These are phyloP conservation scores for Kuraishia cidri DNA, from an alignment of 805 yeast genomes.

Conservation along the genomic window DNA sequence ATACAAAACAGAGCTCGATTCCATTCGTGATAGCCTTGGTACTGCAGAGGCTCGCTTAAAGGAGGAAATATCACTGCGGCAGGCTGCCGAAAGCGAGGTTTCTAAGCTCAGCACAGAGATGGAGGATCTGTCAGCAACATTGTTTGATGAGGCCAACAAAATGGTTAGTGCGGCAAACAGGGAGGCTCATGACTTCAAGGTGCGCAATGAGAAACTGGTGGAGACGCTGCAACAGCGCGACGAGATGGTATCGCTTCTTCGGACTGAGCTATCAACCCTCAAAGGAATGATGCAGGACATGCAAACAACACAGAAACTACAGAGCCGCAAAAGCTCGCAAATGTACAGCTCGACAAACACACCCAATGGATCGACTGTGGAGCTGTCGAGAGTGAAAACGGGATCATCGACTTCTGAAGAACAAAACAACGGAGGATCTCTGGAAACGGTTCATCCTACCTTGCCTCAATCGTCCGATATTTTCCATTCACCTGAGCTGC, in stretches of 20 bases:
- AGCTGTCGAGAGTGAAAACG: neutral
- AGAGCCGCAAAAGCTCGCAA: slow-evolving; percentile 1
- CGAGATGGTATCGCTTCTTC: slow-evolving; percentile 50
- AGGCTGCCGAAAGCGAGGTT: slow-evolving; percentile 49
- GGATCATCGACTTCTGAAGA: neutral
- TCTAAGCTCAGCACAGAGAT: slow-evolving; percentile 60
- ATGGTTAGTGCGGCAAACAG: slow-evolving; percentile 78
- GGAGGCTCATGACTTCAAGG: slow-evolving; percentile 50
- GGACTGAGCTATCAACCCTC: slow-evolving; percentile 58
- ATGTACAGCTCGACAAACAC: neutral
- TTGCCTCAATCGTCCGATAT: neutral
- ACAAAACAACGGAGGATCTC: neutral
- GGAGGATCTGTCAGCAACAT: slow-evolving; percentile 68
- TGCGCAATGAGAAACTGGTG: slow-evolving; percentile 46
- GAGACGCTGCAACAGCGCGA: slow-evolving; percentile 62
- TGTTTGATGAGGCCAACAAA: slow-evolving; percentile 76
- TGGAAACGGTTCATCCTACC: neutral
- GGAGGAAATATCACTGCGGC: slow-evolving; percentile 23
- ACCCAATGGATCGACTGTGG: neutral
- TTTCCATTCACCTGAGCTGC: slow-evolving; percentile 5
- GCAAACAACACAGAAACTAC: slow-evolving; percentile 28
- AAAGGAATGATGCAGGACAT: slow-evolving; percentile 50
- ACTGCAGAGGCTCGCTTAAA: slow-evolving; percentile 21
- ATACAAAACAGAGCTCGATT: slow-evolving; percentile 15
- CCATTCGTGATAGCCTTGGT: slow-evolving; percentile 13